Percentiles rank a stretch among this genome's conserved stretches.
Evolutionary conservation across 306 rosid genomes (phyloP).

Genomic region (Ziziphus jujuba): DNA sequence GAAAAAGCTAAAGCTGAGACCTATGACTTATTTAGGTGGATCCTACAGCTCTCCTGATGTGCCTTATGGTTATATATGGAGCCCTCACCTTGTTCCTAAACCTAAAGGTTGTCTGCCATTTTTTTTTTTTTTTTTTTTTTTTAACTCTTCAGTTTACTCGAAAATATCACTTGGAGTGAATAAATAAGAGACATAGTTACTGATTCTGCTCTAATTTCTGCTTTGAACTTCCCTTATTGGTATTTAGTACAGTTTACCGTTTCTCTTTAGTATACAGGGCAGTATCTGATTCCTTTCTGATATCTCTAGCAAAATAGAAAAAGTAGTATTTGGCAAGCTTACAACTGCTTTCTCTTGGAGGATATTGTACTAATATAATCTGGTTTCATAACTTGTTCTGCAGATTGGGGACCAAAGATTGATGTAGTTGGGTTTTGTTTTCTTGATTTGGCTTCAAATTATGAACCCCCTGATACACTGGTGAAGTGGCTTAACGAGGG

Average conservation of each 20-base stretch:
- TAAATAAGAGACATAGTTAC: slow-evolving; percentile 1
- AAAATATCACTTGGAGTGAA: slow-evolving; percentile 16
- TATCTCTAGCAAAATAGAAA: not conserved
- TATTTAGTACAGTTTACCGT: too few relatives aligned
- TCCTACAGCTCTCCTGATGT: slow-evolving; percentile 51
- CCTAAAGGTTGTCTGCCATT: slow-evolving; percentile 66
- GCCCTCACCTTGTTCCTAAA: slow-evolving; percentile 96
- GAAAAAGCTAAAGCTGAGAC: slow-evolving; percentile 74
- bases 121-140: not conserved
- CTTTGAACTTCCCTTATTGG: too few relatives aligned
- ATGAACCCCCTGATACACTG: slow-evolving; percentile 70
- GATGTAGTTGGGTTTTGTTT: slow-evolving; percentile 97
- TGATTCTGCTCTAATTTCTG: not conserved
- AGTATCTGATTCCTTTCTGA: not conserved
- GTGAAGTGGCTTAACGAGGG: slow-evolving; percentile 83
- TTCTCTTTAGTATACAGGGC: too few relatives aligned
- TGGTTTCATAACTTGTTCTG: slow-evolving; percentile 32
- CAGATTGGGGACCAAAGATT: slow-evolving; percentile 94
- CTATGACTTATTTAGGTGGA: slow-evolving; percentile 73
- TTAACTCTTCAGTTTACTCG: not conserved
- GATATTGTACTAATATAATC: slow-evolving; percentile 15
- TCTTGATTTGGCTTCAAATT: slow-evolving; percentile 91
- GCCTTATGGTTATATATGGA: slow-evolving; percentile 88
- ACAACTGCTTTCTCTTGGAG: slow-evolving; percentile 9
- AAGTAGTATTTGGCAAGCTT: not conserved